Base-by-base conservation (phyloP, 2,329 filamentous ascomycete genomes). In the Sporothrix phasma region DNA sequence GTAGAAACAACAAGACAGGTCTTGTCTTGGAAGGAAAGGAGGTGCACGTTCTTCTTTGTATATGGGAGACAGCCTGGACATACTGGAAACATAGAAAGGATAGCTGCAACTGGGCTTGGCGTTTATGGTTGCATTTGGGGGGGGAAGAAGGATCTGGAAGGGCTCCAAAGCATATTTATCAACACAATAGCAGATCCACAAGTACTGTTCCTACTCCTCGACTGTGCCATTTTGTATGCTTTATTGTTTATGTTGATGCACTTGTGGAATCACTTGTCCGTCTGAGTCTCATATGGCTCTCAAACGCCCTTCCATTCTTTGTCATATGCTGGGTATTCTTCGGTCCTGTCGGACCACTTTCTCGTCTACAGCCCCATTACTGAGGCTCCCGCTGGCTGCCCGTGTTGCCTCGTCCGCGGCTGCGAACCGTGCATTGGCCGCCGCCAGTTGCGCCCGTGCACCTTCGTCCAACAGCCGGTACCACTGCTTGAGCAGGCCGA, bases 401-500 rank as follows among this genome's bases (percentile, higher is more conserved):
- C n/a, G 29, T 6, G 29, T 39, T 10, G 61, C 61, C 29, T 24
- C 43, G 26, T 62, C 64, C 8, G 59, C 51, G 3, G 51, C 66
- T 24, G 61, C 67, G 66, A 74, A 67, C 69, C 74, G 76, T 66
- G 73, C 70, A 54, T 78, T 81, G 34, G 80, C 82, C 70, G 74
- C 78, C 49, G 78, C 76, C 64, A 86, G 71, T 73, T 79, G 83
- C 3, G 70, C 75, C 70, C 74, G 73, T 1, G 79, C 73, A 67
- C 73, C 76, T 3, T 73, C 75, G 67, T 83, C 82, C 60, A 86
- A 72, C 51, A 76, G 70, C 29, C 70, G 70, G 71, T 79, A 83
- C 78, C 81, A 84, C 54, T 75, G 74, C 67, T 76, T 76, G 67
- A 87, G 72, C 62, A 76, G 74, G 53, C 70, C 71, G 62, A 82